Conservation (phyloP, 2,329 filamentous ascomycete genomes). For the Fusarium sp. region DNA sequence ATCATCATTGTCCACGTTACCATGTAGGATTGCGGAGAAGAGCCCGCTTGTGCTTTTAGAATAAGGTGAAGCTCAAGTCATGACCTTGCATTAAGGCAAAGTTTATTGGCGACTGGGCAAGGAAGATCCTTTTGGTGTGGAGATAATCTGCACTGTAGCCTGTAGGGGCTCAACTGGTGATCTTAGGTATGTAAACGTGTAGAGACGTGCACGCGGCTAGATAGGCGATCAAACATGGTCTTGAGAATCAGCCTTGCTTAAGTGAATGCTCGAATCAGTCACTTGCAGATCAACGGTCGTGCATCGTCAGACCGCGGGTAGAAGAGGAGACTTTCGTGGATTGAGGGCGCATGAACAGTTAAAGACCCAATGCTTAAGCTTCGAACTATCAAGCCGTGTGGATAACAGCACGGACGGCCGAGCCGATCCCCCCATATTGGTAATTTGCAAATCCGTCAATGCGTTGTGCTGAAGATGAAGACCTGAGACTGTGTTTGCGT, state of each 20-base stretch:
- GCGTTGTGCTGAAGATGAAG: not conserved
- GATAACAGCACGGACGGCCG: too few relatives aligned
- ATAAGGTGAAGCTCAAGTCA: not conserved
- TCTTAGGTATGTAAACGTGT: too few relatives aligned
- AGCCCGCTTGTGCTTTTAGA: not conserved
- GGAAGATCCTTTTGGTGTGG: not conserved
- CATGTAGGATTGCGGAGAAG: not conserved
- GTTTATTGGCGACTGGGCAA: not conserved
- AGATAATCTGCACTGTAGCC: not conserved
- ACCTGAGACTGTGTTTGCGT: not conserved
- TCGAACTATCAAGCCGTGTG: too few relatives aligned
- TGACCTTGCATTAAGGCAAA: not conserved
- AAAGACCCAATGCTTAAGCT: too few relatives aligned
- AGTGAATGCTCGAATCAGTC: not conserved
- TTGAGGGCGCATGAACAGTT: too few relatives aligned
- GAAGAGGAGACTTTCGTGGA: too few relatives aligned
- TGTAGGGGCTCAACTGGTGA: not conserved
- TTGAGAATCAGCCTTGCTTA: not conserved
- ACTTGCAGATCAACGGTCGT: constrained; percentile 2
- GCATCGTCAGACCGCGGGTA: not conserved
- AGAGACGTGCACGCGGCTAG: too few relatives aligned
- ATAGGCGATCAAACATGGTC: not conserved
- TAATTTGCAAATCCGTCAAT: too few relatives aligned
- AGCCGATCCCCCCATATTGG: too few relatives aligned
- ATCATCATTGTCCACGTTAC: not conserved